phyloP scores from a whole-genome alignment of 202 grass and related monocot species.

The Carex sylvatica region DNA sequence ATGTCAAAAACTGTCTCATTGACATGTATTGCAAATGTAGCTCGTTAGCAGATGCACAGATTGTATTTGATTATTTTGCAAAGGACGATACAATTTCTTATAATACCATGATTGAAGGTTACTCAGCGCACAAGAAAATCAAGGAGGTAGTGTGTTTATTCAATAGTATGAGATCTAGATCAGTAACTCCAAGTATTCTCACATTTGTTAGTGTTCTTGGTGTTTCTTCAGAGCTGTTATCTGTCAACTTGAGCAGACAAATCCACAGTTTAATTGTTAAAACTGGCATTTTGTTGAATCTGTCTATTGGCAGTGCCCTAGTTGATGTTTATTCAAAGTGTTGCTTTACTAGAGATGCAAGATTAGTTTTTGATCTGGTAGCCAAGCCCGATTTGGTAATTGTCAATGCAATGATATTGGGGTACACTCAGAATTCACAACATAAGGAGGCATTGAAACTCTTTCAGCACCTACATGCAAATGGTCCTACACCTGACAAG shows the following conservation, averaged over 20 bases:
- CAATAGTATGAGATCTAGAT: constrained; percentile 55
- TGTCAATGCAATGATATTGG: constrained; percentile 80
- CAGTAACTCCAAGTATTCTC: constrained; percentile 41
- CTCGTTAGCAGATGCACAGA: constrained; percentile 44
- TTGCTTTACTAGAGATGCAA: constrained; percentile 54
- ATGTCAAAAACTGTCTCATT: constrained; percentile 70
- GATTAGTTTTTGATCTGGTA: constrained; percentile 50
- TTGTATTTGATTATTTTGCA: constrained; percentile 50
- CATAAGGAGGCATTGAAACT: constrained; percentile 64
- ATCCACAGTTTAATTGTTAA: constrained; percentile 64
- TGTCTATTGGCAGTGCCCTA: constrained; percentile 57
- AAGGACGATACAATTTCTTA: constrained; percentile 52
- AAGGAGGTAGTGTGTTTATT: constrained; percentile 46
- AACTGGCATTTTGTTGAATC: constrained; percentile 48
- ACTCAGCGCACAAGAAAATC: constrained; percentile 46
- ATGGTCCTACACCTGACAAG: constrained; percentile 45
- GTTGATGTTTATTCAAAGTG: constrained; percentile 82
- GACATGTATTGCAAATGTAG: constrained; percentile 72
- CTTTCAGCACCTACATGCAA: constrained; percentile 45
- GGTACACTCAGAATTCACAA: constrained; percentile 55
- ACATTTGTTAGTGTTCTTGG: constrained; percentile 72
- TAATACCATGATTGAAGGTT: constrained; percentile 85
- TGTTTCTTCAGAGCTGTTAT: constrained; percentile 44
- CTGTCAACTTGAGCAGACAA: constrained; percentile 58
- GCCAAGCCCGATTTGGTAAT: constrained; percentile 55